Evolutionary conservation across 495 filamentous ascomycete species (phyloP).

Genomic region (Hypoxylon crocopeplum): DNA sequence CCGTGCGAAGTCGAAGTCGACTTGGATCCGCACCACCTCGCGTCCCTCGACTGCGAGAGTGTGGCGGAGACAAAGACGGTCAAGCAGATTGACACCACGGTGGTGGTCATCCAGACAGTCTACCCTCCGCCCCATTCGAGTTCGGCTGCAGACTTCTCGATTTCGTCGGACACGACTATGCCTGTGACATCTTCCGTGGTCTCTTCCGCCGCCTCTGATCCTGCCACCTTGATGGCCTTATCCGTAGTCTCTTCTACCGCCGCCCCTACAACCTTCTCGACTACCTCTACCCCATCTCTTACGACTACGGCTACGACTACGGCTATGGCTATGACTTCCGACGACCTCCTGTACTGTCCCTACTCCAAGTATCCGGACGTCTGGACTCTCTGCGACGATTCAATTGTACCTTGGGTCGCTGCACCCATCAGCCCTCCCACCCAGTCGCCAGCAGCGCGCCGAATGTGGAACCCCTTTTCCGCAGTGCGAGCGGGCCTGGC

Average conservation of each 20-base stretch:
- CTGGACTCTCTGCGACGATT: conserved; percentile 12
- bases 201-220: neutral
- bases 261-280: neutral
- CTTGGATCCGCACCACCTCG: neutral
- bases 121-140: no score
- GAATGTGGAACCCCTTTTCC: neutral
- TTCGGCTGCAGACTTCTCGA: no score
- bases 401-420: neutral
- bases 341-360: conserved; percentile 6
- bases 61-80: neutral
- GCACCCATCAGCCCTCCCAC: no score
- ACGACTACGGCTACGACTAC: neutral
- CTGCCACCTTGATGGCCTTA: no score
- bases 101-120: neutral
- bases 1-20: neutral
- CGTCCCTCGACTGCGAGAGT: neutral
- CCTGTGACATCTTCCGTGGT: neutral
- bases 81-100: neutral
- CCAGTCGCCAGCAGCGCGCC: neutral
- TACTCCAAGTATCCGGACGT: neutral
- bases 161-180: neutral
- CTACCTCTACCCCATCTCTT: neutral
- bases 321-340: neutral
- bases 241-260: neutral
- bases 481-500: no score